Evolutionary conservation across 768 basidiomycete genomes (phyloP).

Genomic region (Nidularia pulvinata): DNA sequence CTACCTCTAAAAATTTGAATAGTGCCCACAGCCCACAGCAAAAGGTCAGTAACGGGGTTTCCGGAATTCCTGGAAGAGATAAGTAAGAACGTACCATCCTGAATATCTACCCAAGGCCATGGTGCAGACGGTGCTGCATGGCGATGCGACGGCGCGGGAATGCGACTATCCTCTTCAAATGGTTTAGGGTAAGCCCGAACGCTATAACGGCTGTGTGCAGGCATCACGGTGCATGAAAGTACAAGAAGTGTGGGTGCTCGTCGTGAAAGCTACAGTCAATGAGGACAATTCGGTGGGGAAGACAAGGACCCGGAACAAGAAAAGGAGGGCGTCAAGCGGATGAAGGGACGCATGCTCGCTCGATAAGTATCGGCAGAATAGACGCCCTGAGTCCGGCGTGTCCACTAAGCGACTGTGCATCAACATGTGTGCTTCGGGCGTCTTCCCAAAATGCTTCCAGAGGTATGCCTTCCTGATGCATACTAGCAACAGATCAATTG

Average conservation of each 20-base stretch:
- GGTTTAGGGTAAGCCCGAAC: neutral
- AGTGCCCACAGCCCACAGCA: neutral
- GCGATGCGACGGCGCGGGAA: constrained; percentile 33
- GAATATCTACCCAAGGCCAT: constrained; percentile 45
- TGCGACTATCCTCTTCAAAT: neutral
- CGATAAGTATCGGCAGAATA: too few relatives aligned
- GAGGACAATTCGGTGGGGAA: neutral
- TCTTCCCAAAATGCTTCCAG: too few relatives aligned
- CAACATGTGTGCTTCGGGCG: too few relatives aligned
- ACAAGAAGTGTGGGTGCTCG: neutral
- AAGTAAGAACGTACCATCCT: constrained; percentile 23
- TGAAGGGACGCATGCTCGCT: too few relatives aligned
- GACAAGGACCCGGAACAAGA: too few relatives aligned
- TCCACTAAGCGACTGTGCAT: too few relatives aligned
- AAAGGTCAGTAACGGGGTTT: neutral
- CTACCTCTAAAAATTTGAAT: constrained; percentile 24
- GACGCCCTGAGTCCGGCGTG: too few relatives aligned
- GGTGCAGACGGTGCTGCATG: constrained; percentile 46
- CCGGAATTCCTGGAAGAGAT: neutral
- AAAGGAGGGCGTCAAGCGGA: too few relatives aligned
- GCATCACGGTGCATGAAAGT: too few relatives aligned
- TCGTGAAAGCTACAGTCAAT: neutral
- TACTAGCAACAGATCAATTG: too few relatives aligned
- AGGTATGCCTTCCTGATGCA: too few relatives aligned
- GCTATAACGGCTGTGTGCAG: too few relatives aligned